These are phyloP conservation scores for Arxiozyma telluris DNA, from an alignment of 1,139 yeast genomes.

Conservation along the genomic window DNA sequence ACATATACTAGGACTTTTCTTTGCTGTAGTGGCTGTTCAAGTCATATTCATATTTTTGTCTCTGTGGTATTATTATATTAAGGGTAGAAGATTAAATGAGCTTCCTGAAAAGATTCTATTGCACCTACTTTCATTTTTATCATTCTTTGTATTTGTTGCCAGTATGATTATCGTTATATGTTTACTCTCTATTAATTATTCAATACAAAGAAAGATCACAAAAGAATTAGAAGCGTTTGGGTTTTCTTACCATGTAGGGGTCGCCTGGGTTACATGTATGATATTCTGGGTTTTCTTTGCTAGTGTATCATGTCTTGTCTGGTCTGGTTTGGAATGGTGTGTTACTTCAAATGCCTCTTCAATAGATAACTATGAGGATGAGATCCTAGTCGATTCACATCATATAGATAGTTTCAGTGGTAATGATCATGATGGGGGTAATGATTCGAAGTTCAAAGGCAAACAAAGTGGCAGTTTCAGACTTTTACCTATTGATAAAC, in stretches of 20 bases:
- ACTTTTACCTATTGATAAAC: background rate
- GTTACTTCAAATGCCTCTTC: conserved; percentile 13
- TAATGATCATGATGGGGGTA: too few species aligned
- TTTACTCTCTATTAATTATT: conserved; percentile 15
- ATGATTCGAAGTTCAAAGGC: background rate
- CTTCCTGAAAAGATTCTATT: conserved; percentile 17
- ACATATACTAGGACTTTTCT: conserved; percentile 15
- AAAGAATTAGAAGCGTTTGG: conserved; percentile 23
- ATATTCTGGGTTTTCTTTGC: conserved; percentile 18
- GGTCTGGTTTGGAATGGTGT: conserved; percentile 32
- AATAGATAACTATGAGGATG: background rate
- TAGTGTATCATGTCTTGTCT: conserved; percentile 18
- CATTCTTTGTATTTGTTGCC: conserved; percentile 18
- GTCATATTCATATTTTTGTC: conserved; percentile 10
- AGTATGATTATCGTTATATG: conserved; percentile 16
- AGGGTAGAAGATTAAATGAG: conserved; percentile 18
- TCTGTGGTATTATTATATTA: conserved; percentile 23
- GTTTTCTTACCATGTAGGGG: conserved; percentile 22
- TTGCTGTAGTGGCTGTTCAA: conserved; percentile 13
- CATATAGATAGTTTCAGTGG: background rate
- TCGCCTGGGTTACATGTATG: conserved; percentile 20
- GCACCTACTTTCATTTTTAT: conserved; percentile 20
- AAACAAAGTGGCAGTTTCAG: background rate
- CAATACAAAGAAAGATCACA: conserved; percentile 16
- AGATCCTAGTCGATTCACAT: background rate